Evolutionary conservation across 2,329 filamentous ascomycete genomes (phyloP).

Genomic region (Pseudocercospora vitis): DNA sequence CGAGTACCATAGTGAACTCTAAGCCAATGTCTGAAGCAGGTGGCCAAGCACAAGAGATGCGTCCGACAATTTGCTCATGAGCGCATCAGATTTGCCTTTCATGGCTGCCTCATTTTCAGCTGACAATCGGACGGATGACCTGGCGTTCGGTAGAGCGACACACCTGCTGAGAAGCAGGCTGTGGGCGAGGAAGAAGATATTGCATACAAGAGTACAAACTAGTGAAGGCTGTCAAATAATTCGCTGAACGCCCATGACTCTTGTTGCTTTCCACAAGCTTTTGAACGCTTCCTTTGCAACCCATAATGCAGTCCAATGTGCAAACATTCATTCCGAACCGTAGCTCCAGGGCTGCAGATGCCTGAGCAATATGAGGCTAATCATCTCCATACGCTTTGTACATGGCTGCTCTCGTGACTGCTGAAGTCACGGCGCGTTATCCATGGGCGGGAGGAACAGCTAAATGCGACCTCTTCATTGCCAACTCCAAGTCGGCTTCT

Average conservation of each 20-base stretch:
- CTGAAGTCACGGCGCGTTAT: neutral
- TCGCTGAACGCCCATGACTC: too few species aligned
- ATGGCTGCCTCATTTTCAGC: too few species aligned
- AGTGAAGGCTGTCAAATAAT: too few species aligned
- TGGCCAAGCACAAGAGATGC: too few species aligned
- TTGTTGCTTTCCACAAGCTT: too few species aligned
- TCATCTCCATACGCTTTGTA: neutral
- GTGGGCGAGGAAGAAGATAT: neutral
- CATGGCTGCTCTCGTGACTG: neutral
- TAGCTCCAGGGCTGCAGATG: neutral
- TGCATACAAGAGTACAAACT: neutral
- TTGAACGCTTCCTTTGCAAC: neutral
- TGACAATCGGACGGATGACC: too few species aligned
- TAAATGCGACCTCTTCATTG: constrained; percentile 45
- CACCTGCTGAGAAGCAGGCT: neutral
- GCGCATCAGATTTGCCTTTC: too few species aligned
- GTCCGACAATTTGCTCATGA: too few species aligned
- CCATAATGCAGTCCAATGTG: neutral
- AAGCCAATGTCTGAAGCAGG: neutral
- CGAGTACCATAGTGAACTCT: neutral
- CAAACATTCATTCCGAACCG: neutral
- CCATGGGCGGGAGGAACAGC: constrained; percentile 12
- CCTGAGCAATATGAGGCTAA: neutral
- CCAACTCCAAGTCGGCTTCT: constrained; percentile 47
- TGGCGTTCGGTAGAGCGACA: neutral